Base-by-base conservation (phyloP, 306 rosid genomes). In the Luffa acutangula region DNA sequence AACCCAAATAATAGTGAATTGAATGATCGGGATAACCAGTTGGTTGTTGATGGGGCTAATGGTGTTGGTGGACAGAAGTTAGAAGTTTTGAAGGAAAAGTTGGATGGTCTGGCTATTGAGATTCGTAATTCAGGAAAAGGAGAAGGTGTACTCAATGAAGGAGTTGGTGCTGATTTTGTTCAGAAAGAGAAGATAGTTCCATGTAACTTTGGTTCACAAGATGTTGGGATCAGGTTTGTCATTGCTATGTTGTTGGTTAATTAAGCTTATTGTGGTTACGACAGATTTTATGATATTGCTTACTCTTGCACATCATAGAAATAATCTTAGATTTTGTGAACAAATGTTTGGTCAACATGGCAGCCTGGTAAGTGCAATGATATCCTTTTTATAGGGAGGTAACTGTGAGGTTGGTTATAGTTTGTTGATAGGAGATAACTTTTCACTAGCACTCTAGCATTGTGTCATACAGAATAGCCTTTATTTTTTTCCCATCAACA, bases 121-220 rank as follows among this genome's bases (percentile, higher is more conserved):
- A 85, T 89, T 71, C 91, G 97, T 37, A 95, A 95, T 81, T 81
- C 89, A 45, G 85, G 96, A 80, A 87, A 87, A 77, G 93, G 85
- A 82, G 93, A 86, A 79, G 98, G 97, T 39, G 86, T 91, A 39
- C 87, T 93, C 65, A 95, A 95, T 81, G 97, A 95, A 72, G 97
- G 97, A 59, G 98, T 91, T 37, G 98, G 98, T 56, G 98, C 98
- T 75, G 98, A 92, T 90, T 93, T 84, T 82, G 98, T 92, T 90
- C 98, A 95, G 86, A 95, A 95, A 86, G 98, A 95, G 89, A 95
- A 93, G 89, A 86, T 87, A 66, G 89, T 83, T 83, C 97, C 98
- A 0, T 72, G 41, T 72, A 82, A 90, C 39, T 91, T 95, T 89
- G 87, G 90, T 79, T 83, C 91, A 17, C 83, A 87, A 59, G 96